Percentiles rank a stretch among this genome's conserved stretches.
Conservation (phyloP, 306 rosid genomes). For the Trifolium dubium region DNA sequence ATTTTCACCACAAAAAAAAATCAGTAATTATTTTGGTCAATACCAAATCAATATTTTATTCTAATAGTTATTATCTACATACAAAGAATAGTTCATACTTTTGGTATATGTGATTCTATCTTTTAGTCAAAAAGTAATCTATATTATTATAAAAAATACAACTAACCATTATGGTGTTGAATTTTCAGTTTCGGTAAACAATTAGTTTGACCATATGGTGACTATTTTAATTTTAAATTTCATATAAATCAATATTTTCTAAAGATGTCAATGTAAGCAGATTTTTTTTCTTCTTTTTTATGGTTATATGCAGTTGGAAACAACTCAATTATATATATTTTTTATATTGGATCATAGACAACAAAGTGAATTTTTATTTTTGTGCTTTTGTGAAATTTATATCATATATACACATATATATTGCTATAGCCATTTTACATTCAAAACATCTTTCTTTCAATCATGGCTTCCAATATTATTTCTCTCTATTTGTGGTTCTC, state of each 20-base stretch:
- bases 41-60: not conserved
- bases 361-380: not conserved
- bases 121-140: no score
- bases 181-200: not conserved
- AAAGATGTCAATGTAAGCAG: not conserved
- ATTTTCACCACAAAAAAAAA: no score
- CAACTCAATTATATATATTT: not conserved
- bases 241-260: not conserved
- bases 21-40: no score
- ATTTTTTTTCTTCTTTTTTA: no score
- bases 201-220: not conserved
- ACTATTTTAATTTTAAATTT: no score
- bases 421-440: not conserved
- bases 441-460: not conserved
- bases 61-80: not conserved
- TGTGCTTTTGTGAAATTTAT: no score
- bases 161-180: not conserved
- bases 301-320: not conserved
- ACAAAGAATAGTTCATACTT: not conserved
- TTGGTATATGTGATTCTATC: not conserved
- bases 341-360: not conserved
- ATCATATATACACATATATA: not conserved
- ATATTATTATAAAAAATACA: no score
- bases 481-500: constrained; percentile 3
- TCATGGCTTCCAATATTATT: constrained; percentile 36